Evolutionary conservation across 2,329 filamentous ascomycete genomes (phyloP).

Genomic region (Sphaerulina musiva): DNA sequence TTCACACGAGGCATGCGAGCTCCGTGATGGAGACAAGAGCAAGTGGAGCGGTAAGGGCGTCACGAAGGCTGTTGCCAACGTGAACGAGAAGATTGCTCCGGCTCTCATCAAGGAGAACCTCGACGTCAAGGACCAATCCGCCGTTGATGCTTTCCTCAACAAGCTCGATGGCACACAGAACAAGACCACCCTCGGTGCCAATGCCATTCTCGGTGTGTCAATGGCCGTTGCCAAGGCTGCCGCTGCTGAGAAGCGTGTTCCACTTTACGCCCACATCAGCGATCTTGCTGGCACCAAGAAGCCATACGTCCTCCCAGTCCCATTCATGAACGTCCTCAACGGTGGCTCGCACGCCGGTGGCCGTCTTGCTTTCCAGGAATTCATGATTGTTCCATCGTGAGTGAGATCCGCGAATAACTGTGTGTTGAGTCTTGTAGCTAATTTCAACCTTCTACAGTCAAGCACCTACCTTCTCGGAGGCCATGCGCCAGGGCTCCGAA

Average conservation of each 20-base stretch:
- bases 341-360: slow-evolving; percentile 92
- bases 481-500: slow-evolving; percentile 90
- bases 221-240: slow-evolving; percentile 55
- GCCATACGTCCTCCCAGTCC: slow-evolving; percentile 52
- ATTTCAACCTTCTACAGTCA: slow-evolving; percentile 19
- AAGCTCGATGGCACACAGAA: slow-evolving; percentile 53
- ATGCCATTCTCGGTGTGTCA: slow-evolving; percentile 55
- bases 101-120: slow-evolving; percentile 49
- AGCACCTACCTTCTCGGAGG: slow-evolving; percentile 88
- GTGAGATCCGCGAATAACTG: slow-evolving; percentile 12
- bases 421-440: slow-evolving; percentile 12
- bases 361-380: slow-evolving; percentile 60
- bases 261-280: slow-evolving; percentile 54
- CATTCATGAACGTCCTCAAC: slow-evolving; percentile 55
- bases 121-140: slow-evolving; percentile 50
- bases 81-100: slow-evolving; percentile 50
- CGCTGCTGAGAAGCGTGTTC: slow-evolving; percentile 50
- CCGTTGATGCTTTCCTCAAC: slow-evolving; percentile 49
- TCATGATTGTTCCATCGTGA: slow-evolving; percentile 49
- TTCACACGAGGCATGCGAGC: slow-evolving; percentile 49
- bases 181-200: slow-evolving; percentile 55
- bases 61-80: slow-evolving; percentile 50
- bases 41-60: slow-evolving; percentile 53
- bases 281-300: slow-evolving; percentile 48
- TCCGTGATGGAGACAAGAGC: slow-evolving; percentile 49